Base-by-base conservation (phyloP, 2,329 filamentous ascomycete species). In the Plectosphaerella cucumerina region DNA sequence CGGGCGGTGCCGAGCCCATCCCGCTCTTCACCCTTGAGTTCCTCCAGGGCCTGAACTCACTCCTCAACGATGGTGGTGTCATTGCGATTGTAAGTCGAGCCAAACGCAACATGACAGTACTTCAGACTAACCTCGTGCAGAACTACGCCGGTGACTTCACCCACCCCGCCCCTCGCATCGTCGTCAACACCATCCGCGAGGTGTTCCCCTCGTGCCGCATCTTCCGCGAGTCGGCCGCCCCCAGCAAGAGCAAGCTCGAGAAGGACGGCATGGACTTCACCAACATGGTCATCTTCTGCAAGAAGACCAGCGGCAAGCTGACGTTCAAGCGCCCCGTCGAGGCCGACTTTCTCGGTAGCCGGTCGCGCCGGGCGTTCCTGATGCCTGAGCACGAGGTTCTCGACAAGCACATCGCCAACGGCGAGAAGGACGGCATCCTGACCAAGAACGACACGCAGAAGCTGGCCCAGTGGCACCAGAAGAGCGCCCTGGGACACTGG, bases 231-330 rank as follows among this genome's bases (percentile, higher is more conserved):
- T 77, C 80, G 22, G 76, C 82, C 4, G 70, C 76, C 1, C 70
- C 75, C 3, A 72, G 81, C 5, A 68, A 70, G 1, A 70, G 73
- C 21, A 69, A 72, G 8, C 67, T 81, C 20, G 73, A 75, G 34
- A 64, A 71, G 41, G 68, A 74, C 17, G 75, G 73, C 3, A 70
- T 72, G 23, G 89, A 96, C 63, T 97, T 97, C 67, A 90, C 91
- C 65, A 99, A 99, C 73, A 90, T 97, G 81, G 89, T 97, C 44
- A 84, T 97, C 53, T 97, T 97, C 73, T 99, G 94, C 76, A 85
- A 82, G 52, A 93, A 91, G 70, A 75, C 72, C 11, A 52, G 55
- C 21, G 61, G 61, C 3, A 60, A 70, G 0, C 70, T 91, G 35
- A 71, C 64, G 0, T 97, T 97, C 73, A 80, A 92, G 12, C 62